phyloP scores from a whole-genome alignment of 352 stramenopile genomes.

The Thalassiosira hispida region DNA sequence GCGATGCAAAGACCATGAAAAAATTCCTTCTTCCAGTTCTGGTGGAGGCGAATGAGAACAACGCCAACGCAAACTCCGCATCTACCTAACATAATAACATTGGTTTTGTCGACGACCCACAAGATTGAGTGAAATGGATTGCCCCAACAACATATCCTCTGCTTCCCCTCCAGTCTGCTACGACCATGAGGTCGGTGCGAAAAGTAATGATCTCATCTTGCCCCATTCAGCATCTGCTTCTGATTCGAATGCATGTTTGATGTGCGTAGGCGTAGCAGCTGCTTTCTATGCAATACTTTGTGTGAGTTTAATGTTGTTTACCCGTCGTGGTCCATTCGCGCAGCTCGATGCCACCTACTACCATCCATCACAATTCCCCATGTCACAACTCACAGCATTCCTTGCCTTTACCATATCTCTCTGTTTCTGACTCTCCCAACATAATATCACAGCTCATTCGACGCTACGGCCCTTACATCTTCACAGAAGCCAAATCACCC shows the following conservation, averaged over 20 bases:
- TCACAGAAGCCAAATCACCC: conserved; percentile 49
- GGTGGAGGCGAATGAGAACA: too few relatives aligned
- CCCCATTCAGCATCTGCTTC: too few relatives aligned
- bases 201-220: background rate
- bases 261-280: background rate
- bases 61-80: too few relatives aligned
- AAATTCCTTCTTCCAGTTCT: too few relatives aligned
- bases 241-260: background rate
- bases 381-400: too few relatives aligned
- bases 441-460: conserved; percentile 9
- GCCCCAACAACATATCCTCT: background rate
- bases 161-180: background rate
- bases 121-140: conserved; percentile 8
- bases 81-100: too few relatives aligned
- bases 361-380: too few relatives aligned
- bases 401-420: too few relatives aligned
- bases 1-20: too few relatives aligned
- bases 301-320: background rate
- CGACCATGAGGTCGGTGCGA: background rate
- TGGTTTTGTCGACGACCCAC: too few relatives aligned
- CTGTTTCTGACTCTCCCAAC: too few relatives aligned
- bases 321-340: background rate
- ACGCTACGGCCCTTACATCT: conserved; percentile 40
- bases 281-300: background rate
- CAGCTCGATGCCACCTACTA: background rate